phyloP scores from a whole-genome alignment of 2,329 filamentous ascomycete species.

The Xylaria sp. region DNA sequence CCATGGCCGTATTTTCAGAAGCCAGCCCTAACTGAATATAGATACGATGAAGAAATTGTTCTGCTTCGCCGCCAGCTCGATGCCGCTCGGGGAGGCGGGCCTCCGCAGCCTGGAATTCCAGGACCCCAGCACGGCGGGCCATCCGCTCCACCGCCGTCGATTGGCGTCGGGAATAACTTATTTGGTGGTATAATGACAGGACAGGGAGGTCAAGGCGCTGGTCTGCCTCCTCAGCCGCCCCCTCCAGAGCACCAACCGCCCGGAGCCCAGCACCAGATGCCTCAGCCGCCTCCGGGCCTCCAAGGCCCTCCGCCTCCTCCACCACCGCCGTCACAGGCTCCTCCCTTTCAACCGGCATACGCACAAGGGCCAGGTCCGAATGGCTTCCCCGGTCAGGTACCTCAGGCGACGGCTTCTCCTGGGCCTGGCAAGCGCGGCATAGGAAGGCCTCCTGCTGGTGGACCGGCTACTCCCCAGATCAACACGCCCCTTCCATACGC shows the following conservation, averaged over 20 bases:
- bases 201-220: conserved; percentile 81
- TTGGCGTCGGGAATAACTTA: conserved; percentile 90
- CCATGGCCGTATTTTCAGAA: not conserved
- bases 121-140: conserved; percentile 81
- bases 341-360: conserved; percentile 78
- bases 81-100: conserved; percentile 72
- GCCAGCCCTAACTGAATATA: conserved; percentile 54
- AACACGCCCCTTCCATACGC: conserved; percentile 88
- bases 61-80: conserved; percentile 89
- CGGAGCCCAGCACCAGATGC: conserved; percentile 70
- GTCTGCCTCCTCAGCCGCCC: conserved; percentile 76
- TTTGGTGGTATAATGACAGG: conserved; percentile 98
- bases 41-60: conserved; percentile 92
- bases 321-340: conserved; percentile 70
- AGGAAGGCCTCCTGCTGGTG: conserved; percentile 71
- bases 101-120: conserved; percentile 66
- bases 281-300: conserved; percentile 78
- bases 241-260: conserved; percentile 71
- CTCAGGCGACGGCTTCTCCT: conserved; percentile 86
- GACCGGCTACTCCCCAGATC: conserved; percentile 91
- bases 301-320: conserved; percentile 69
- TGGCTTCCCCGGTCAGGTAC: conserved; percentile 84
- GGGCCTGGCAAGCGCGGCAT: conserved; percentile 79
- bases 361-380: conserved; percentile 68
- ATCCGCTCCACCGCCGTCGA: conserved; percentile 83